phyloP scores from a whole-genome alignment of 1,139 yeast genomes.

The Diutina mesorugosa region DNA sequence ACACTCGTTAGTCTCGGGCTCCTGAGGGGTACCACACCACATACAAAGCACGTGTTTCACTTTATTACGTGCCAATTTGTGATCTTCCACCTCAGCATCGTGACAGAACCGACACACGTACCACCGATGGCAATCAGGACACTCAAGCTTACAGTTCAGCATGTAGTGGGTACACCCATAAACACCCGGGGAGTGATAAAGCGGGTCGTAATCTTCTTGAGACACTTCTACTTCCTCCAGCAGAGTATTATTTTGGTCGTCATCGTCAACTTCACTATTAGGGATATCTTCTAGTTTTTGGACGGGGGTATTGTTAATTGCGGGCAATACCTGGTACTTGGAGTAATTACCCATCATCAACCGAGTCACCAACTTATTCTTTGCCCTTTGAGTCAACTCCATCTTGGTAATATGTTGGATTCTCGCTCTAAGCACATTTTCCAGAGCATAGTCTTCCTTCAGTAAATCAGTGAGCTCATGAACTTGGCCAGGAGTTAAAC shows the following conservation, averaged over 20 bases:
- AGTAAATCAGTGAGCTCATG: constrained; percentile 26
- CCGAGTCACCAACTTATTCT: constrained; percentile 53
- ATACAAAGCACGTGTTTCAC: constrained; percentile 69
- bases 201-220: constrained; percentile 34
- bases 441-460: constrained; percentile 38
- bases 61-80: constrained; percentile 48
- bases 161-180: constrained; percentile 60
- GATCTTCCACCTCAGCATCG: constrained; percentile 44
- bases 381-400: constrained; percentile 35
- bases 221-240: constrained; percentile 29
- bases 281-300: no score
- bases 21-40: constrained; percentile 66
- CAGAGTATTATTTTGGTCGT: constrained; percentile 6
- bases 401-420: constrained; percentile 45
- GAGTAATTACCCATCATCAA: constrained; percentile 68
- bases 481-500: constrained; percentile 23
- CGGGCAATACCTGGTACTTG: constrained; percentile 17
- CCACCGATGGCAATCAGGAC: constrained; percentile 67
- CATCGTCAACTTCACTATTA: constrained; percentile 5
- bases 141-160: constrained; percentile 73
- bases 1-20: constrained; percentile 54
- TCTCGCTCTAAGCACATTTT: constrained; percentile 37
- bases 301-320: background rate
- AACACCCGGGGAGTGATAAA: constrained; percentile 23
- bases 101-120: constrained; percentile 79